A percentile compares a stretch with the other conserved stretches of the same genome.
Evolutionary conservation across 1,284 basidiomycete genomes (phyloP).

Genomic region (Cryptococcus sp.): DNA sequence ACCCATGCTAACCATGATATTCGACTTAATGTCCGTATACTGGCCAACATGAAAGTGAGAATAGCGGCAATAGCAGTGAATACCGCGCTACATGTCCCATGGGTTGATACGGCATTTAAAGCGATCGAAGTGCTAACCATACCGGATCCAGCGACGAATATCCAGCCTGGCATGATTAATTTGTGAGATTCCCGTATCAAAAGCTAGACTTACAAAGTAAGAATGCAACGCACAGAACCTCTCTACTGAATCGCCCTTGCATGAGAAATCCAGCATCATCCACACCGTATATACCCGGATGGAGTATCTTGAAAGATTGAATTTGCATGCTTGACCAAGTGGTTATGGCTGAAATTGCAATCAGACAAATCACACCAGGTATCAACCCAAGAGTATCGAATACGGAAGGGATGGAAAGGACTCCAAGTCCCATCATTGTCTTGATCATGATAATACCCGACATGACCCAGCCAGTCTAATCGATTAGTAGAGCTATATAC

Average conservation of each 20-base stretch:
- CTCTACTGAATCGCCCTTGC: constrained; percentile 27
- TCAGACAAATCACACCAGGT: constrained; percentile 36
- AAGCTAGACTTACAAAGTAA: constrained; percentile 16
- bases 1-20: constrained; percentile 46
- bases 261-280: constrained; percentile 32
- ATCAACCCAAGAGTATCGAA: constrained; percentile 32
- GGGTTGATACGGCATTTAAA: constrained; percentile 43
- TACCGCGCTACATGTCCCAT: constrained; percentile 43
- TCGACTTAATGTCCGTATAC: constrained; percentile 41
- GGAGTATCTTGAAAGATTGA: constrained; percentile 35
- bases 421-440: constrained; percentile 40
- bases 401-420: constrained; percentile 32
- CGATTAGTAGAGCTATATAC: background rate
- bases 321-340: constrained; percentile 34
- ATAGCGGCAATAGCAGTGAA: constrained; percentile 40
- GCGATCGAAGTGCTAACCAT: constrained; percentile 41
- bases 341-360: constrained; percentile 34
- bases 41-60: constrained; percentile 28
- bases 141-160: constrained; percentile 27
- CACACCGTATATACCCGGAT: constrained; percentile 31
- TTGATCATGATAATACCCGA: constrained; percentile 34
- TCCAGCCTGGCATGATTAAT: constrained; percentile 1
- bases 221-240: constrained; percentile 27
- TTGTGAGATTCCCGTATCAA: background rate
- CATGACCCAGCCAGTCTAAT: constrained; percentile 25